A percentile compares a stretch with the other conserved stretches of the same genome.
Evolutionary conservation across 148 eudicot species (phyloP).

Genomic region (Rhododendron henanense): DNA sequence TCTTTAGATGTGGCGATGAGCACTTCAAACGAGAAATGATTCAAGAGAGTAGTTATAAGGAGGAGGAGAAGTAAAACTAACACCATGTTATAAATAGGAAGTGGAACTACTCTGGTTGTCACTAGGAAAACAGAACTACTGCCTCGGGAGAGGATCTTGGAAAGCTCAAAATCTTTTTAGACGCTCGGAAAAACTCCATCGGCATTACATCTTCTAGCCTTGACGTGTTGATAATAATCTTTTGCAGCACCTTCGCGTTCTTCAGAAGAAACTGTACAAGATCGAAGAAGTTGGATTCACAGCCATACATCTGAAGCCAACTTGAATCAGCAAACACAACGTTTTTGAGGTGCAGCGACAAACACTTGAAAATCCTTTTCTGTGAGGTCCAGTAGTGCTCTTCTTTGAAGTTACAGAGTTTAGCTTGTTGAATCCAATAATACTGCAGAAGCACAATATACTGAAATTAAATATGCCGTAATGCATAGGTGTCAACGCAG

Average conservation of each 20-base stretch:
- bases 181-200: background rate
- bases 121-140: background rate
- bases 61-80: background rate
- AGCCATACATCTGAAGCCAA: background rate
- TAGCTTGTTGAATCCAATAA: background rate
- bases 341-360: background rate
- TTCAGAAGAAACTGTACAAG: background rate
- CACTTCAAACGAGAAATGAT: background rate
- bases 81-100: too few species aligned
- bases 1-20: background rate
- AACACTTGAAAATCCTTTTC: background rate
- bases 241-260: background rate
- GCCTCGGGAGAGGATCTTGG: slow-evolving; percentile 1
- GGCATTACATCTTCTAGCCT: too few species aligned
- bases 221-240: background rate
- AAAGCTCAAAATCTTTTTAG: background rate
- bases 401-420: background rate
- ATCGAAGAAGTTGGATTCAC: background rate
- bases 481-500: background rate
- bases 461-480: background rate
- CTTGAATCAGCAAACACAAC: background rate
- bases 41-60: background rate
- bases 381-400: background rate
- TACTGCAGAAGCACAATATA: background rate
- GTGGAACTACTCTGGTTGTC: background rate